These are phyloP conservation scores for Taiozyma sp. DNA, from an alignment of 1,139 yeast genomes.

Conservation along the genomic window DNA sequence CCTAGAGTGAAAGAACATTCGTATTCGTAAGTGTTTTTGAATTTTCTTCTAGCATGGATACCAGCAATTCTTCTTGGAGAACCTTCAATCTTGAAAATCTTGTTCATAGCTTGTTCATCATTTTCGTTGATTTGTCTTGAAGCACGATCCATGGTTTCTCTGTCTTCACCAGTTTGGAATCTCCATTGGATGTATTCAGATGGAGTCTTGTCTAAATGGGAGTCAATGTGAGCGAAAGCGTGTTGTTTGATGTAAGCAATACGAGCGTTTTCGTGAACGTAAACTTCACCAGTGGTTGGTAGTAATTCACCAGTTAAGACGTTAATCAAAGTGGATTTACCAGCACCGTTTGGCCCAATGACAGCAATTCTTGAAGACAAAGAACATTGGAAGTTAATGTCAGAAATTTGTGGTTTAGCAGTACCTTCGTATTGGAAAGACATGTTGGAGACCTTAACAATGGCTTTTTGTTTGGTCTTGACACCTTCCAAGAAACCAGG, in stretches of 20 bases:
- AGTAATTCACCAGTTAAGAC: constrained; percentile 98
- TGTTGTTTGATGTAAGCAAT: constrained; percentile 99
- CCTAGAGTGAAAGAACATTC: constrained; percentile 96
- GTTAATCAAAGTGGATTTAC: constrained; percentile 97
- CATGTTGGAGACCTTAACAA: constrained; percentile 95
- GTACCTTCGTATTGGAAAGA: constrained; percentile 99
- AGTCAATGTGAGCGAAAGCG: constrained; percentile 98
- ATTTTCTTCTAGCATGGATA: constrained; percentile 97
- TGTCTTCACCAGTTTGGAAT: constrained; percentile 99
- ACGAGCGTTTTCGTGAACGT: constrained; percentile 99
- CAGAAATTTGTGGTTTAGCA: constrained; percentile 83
- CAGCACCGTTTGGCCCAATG: constrained; percentile 99
- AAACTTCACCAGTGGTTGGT: constrained; percentile 97
- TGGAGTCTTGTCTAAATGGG: constrained; percentile 98
- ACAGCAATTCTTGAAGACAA: constrained; percentile 99
- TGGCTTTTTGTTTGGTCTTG: constrained; percentile 99
- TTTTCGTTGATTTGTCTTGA: constrained; percentile 96
- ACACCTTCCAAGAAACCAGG: constrained; percentile 99
- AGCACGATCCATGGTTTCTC: constrained; percentile 99
- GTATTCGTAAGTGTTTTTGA: constrained; percentile 99
- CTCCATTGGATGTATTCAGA: constrained; percentile 99
- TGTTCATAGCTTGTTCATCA: constrained; percentile 98
- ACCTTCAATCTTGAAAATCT: constrained; percentile 98
- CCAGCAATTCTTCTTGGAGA: constrained; percentile 96
- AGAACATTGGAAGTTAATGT: constrained; percentile 97